Conservation (phyloP, 139 green algal species). For the Tetradesmus obliquus region DNA sequence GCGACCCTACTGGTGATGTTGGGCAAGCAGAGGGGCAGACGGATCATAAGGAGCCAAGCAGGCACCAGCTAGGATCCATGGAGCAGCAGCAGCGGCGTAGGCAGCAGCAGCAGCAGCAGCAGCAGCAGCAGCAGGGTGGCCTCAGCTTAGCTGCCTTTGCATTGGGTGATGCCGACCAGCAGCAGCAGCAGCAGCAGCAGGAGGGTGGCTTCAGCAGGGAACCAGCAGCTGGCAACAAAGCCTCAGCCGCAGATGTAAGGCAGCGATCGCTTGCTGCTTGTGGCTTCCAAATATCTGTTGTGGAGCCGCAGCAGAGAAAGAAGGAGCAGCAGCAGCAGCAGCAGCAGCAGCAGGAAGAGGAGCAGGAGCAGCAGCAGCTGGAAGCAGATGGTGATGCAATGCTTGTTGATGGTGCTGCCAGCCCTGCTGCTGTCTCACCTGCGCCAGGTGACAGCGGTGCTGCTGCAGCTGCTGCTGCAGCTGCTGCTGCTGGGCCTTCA, state of each 20-base stretch:
- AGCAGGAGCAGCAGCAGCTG: slow-evolving; percentile 2
- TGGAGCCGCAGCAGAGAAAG: slow-evolving; percentile 8
- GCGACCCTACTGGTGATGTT: neutral
- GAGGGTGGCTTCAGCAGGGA: neutral
- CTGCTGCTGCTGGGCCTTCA: neutral
- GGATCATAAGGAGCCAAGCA: neutral
- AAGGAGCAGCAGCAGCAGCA: neutral
- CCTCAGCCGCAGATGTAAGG: neutral
- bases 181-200: slow-evolving; percentile 1
- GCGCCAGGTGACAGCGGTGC: neutral
- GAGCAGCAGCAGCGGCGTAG: neutral
- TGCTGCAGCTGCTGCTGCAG: slow-evolving; percentile 5
- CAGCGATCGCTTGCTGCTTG: slow-evolving; percentile 13
- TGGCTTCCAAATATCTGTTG: neutral
- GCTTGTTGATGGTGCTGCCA: neutral
- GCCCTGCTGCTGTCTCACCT: neutral
- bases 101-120: slow-evolving; percentile 15
- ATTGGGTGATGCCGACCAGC: neutral
- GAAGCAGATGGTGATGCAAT: neutral
- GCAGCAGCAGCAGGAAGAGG: neutral
- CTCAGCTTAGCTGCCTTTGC: neutral
- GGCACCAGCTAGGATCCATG: neutral
- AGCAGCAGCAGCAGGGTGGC: neutral
- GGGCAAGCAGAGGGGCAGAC: no score
- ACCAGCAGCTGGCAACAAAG: neutral